Percentiles rank a stretch among this genome's conserved stretches.
phyloP scores from a whole-genome alignment of 2,329 filamentous ascomycete genomes.

The Colletotrichum sp. region DNA sequence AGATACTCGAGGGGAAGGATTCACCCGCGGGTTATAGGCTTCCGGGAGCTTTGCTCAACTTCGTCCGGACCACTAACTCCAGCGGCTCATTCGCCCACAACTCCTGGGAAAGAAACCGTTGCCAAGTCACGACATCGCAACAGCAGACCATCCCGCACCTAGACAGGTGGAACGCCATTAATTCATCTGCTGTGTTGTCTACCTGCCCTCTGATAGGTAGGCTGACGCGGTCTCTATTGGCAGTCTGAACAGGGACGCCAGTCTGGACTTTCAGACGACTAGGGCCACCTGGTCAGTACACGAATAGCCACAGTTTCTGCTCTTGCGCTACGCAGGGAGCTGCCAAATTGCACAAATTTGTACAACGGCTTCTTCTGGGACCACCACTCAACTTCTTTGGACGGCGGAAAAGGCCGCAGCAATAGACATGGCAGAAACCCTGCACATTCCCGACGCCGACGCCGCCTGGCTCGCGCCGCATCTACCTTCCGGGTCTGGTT shows the following conservation, averaged over 20 bases:
- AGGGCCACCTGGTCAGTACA: slow-evolving; percentile 7
- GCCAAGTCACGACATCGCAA: background rate
- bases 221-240: background rate
- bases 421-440: slow-evolving; percentile 28
- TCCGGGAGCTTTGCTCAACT: background rate
- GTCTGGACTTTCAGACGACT: slow-evolving; percentile 7
- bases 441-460: slow-evolving; percentile 26
- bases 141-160: background rate
- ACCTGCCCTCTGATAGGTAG: background rate
- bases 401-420: background rate
- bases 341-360: background rate
- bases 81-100: background rate
- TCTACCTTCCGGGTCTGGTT: slow-evolving; percentile 21
- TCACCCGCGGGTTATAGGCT: background rate
- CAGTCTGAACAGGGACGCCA: background rate
- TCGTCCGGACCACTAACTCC: background rate
- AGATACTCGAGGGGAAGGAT: background rate
- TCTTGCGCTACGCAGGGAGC: slow-evolving; percentile 6
- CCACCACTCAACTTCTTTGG: background rate
- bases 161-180: background rate
- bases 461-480: slow-evolving; percentile 34
- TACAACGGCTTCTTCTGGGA: background rate
- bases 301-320: slow-evolving; percentile 3
- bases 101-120: background rate
- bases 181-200: background rate